Conservation (phyloP, 208 protist genomes). For the Leishmania mexicana region DNA sequence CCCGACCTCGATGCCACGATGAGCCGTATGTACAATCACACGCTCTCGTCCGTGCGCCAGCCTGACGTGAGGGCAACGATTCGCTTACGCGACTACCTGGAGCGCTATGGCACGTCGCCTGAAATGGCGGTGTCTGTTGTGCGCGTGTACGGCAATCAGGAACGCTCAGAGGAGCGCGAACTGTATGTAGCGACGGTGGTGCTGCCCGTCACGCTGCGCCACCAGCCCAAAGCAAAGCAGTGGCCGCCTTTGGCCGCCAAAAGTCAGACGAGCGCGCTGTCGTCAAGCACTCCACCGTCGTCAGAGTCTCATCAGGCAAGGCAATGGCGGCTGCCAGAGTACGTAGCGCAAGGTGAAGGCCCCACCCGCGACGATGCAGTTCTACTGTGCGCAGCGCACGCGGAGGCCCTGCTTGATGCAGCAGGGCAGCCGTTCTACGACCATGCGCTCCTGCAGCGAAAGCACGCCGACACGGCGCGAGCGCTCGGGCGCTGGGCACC, state of each 20-base stretch:
- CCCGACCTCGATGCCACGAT: constrained; percentile 30
- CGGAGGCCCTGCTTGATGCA: constrained; percentile 81
- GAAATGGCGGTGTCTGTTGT: constrained; percentile 25
- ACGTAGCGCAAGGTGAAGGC: constrained; percentile 75
- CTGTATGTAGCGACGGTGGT: constrained; percentile 39
- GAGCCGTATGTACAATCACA: constrained; percentile 76
- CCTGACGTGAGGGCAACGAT: constrained; percentile 51
- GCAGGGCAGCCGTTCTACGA: constrained; percentile 79
- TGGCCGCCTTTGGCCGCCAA: not conserved
- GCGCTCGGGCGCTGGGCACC: constrained; percentile 79
- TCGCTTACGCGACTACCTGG: constrained; percentile 83
- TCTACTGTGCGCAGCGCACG: constrained; percentile 81
- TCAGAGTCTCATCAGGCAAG: not conserved
- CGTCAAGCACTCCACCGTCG: not conserved
- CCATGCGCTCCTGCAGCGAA: constrained; percentile 62
- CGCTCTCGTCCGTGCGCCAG: constrained; percentile 67
- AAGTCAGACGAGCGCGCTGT: not conserved
- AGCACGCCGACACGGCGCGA: constrained; percentile 72
- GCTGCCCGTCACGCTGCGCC: constrained; percentile 33
- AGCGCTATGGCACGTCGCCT: constrained; percentile 78
- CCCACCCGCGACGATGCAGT: constrained; percentile 63
- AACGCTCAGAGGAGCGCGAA: constrained; percentile 1
- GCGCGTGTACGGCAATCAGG: not conserved
- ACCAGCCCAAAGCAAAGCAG: constrained; percentile 1
- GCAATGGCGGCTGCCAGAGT: not conserved